Base-by-base conservation (phyloP, 2,329 filamentous ascomycete genomes). In the Gliomastix tumulicola region DNA sequence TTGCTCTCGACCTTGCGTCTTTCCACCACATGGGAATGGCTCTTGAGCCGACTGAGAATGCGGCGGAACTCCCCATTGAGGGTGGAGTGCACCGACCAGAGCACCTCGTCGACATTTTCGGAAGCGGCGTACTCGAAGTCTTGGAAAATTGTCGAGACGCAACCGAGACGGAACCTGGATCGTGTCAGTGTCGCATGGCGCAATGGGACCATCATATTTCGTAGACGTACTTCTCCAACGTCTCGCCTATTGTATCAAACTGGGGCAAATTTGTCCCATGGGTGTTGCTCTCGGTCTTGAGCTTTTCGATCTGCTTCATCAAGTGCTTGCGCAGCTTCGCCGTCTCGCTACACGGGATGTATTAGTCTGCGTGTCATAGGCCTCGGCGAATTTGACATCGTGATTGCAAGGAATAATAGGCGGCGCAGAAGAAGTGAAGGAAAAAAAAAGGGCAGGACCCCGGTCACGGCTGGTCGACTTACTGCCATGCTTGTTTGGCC, bases 11-110 rank as follows among this genome's bases (percentile, higher is more conserved):
- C 68, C 59, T 88, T 92, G 44, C 89, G 79, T 50, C 78, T 79
- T 59, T 78, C 70, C 11, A 83, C 76, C 6, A 68, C 66, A 41
- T 74, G 66, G 41, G 65, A 59, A 34, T 65, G 36, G 10, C 31
- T 59, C 42, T 66, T 65, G 33, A 78, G 64, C 46, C 71, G 72
- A 47, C 69, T 67, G 44, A 90, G 66, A 38, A 78, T 69, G 52
- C 79, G 82, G 51, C 86, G 77, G 63, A 90, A 95, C 53, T 82
- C 79, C 48, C 69, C 72, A 55, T 92, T 94, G 56, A 94, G 79
- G 48, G 76, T 74, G 42, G 76, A 73, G 60, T 97, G 90, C 36
- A 78, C 74, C 42, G 78, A 69, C 90, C 90, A 97, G 32, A 97
- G 73, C 42, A 69, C 72, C 40, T 67, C 60, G 57, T 95, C 88